Percentiles rank a stretch among this genome's conserved stretches.
These are phyloP conservation scores for Parsonsia alboflavescens DNA, from an alignment of 257 asterid genomes.

Conservation along the genomic window DNA sequence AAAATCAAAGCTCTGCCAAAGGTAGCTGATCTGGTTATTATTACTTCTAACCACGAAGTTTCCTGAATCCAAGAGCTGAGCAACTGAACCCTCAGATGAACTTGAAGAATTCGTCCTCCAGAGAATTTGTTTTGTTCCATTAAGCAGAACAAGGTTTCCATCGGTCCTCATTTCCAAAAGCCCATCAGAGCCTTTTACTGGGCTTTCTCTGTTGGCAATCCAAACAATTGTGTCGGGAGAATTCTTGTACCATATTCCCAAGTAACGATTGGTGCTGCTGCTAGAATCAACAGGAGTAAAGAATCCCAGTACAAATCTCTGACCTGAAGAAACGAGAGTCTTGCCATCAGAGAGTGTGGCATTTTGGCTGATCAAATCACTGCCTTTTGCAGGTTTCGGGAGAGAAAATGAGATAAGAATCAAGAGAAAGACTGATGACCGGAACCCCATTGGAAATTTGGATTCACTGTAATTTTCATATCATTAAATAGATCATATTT, in stretches of 20 bases:
- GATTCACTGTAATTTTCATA: too few relatives aligned
- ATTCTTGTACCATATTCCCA: constrained; percentile 30
- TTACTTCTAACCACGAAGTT: constrained; percentile 18
- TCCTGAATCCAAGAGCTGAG: constrained; percentile 24
- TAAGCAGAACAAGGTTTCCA: constrained; percentile 14
- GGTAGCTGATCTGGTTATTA: not conserved
- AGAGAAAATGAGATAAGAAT: not conserved
- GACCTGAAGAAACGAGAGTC: constrained; percentile 14
- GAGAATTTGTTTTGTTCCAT: constrained; percentile 10
- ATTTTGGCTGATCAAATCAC: not conserved
- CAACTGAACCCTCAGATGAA: constrained; percentile 5
- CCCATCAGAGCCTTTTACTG: constrained; percentile 15
- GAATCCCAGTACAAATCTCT: constrained; percentile 23
- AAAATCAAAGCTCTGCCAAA: constrained; percentile 33
- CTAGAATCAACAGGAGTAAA: constrained; percentile 15
- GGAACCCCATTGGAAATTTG: too few relatives aligned
- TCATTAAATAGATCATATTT: too few relatives aligned
- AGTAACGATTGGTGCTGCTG: not conserved
- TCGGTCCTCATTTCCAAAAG: constrained; percentile 8
- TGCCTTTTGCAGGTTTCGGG: not conserved
- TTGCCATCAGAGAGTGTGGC: not conserved
- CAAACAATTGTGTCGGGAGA: constrained; percentile 19
- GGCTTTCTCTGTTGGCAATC: constrained; percentile 27
- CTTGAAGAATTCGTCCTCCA: constrained; percentile 24
- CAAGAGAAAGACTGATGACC: too few relatives aligned